These are phyloP conservation scores for Macrophomina tecta DNA, from an alignment of 2,329 filamentous ascomycete genomes.

Conservation along the genomic window DNA sequence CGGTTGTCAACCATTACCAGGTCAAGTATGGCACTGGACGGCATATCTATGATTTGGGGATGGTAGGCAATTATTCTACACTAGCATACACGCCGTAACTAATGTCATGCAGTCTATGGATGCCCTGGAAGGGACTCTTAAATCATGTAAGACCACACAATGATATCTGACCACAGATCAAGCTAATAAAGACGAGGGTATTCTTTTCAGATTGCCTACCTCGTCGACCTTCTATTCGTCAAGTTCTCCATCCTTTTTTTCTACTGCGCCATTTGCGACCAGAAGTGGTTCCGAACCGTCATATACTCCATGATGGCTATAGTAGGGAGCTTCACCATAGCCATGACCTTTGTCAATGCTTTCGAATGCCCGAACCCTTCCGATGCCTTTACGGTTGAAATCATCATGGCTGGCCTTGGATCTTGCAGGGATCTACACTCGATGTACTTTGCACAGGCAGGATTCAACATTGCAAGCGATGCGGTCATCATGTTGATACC, in stretches of 20 bases:
- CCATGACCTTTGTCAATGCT: constrained; percentile 36
- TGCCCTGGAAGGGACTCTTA: constrained; percentile 29
- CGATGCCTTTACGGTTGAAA: constrained; percentile 38
- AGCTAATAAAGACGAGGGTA: constrained; percentile 31
- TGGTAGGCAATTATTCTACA: constrained; percentile 1
- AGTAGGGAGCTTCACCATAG: constrained; percentile 40
- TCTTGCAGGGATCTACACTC: constrained; percentile 42
- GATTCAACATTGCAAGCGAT: constrained; percentile 51
- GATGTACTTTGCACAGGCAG: constrained; percentile 46
- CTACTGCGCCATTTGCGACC: constrained; percentile 44
- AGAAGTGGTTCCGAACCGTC: constrained; percentile 39
- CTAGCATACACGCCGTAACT: background rate
- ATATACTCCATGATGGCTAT: constrained; percentile 40
- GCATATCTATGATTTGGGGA: constrained; percentile 29
- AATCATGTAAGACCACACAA: constrained; percentile 26
- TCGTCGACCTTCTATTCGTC: constrained; percentile 38
- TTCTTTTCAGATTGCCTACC: constrained; percentile 39
- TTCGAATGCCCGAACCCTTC: constrained; percentile 43
- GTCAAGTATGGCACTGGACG: constrained; percentile 39
- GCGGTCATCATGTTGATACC: constrained; percentile 53
- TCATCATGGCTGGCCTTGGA: constrained; percentile 34
- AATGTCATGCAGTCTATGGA: background rate
- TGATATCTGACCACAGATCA: background rate
- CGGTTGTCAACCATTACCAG: constrained; percentile 44
- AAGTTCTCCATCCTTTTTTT: constrained; percentile 44